Percentiles rank a stretch among this genome's conserved stretches.
phyloP scores from a whole-genome alignment of 306 rosid genomes.

The Hippophae rhamnoides region DNA sequence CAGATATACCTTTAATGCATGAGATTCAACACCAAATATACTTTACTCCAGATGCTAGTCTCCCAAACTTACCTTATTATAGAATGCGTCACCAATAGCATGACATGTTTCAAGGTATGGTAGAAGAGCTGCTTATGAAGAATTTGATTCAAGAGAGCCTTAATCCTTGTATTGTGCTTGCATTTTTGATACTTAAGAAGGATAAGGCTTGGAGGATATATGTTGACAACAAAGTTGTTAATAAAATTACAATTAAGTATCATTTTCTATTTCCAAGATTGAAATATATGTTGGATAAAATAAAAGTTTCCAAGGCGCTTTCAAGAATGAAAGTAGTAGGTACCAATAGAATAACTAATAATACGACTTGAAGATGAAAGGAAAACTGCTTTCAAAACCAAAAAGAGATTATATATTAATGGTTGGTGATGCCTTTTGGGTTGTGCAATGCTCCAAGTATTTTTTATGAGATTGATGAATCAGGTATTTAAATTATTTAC shows the following conservation, averaged over 20 bases:
- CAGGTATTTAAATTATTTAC: no score
- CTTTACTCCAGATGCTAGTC: not conserved
- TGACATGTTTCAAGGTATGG: no score
- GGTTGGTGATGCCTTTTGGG: not conserved
- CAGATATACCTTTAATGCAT: no score
- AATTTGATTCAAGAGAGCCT: not conserved
- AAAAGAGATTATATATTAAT: not conserved
- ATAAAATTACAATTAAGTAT: not conserved
- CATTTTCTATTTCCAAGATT: not conserved
- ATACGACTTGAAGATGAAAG: not conserved
- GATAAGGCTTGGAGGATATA: not conserved
- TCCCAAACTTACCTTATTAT: not conserved
- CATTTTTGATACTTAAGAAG: not conserved
- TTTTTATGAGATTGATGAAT: not conserved
- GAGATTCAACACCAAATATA: no score
- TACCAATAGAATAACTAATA: not conserved
- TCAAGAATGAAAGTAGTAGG: not conserved
- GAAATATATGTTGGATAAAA: not conserved
- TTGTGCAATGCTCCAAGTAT: not conserved
- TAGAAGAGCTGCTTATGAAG: not conserved
- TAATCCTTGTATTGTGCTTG: not conserved
- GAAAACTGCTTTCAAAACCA: not conserved
- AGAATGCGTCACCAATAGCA: no score
- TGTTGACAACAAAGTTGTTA: not conserved
- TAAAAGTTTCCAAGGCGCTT: not conserved